These are phyloP conservation scores for Komagataella ulmi DNA, from an alignment of 805 yeast species.

Conservation along the genomic window DNA sequence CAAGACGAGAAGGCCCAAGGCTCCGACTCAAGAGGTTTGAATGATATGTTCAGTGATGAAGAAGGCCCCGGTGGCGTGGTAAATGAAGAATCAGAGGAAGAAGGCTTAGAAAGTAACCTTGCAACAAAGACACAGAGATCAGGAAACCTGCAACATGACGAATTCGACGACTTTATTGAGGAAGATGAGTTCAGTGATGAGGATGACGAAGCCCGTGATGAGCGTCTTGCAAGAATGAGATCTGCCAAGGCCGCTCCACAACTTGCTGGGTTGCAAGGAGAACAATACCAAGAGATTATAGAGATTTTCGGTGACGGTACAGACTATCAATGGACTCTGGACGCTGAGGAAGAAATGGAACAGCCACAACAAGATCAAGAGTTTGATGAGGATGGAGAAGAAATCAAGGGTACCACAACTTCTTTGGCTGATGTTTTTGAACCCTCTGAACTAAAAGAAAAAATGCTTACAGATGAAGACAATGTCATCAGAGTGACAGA, in stretches of 20 bases:
- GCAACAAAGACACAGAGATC: constrained; percentile 8
- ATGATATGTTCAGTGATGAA: constrained; percentile 62
- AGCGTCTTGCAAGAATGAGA: constrained; percentile 21
- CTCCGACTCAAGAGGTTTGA: constrained; percentile 26
- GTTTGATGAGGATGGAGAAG: constrained; percentile 22
- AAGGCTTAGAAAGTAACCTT: constrained; percentile 19
- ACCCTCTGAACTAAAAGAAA: constrained; percentile 81
- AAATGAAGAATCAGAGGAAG: constrained; percentile 9
- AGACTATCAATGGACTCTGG: constrained; percentile 96
- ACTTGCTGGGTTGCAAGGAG: constrained; percentile 56
- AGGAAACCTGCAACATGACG: constrained; percentile 41
- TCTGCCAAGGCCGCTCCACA: constrained; percentile 13
- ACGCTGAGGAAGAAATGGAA: constrained; percentile 63
- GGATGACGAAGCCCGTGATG: constrained; percentile 57
- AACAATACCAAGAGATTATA: constrained; percentile 80
- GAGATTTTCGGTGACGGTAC: constrained; percentile 96
- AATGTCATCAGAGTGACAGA: constrained; percentile 78
- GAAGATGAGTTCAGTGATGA: constrained; percentile 94
- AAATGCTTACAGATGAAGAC: constrained; percentile 86
- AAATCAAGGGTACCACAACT: constrained; percentile 23
- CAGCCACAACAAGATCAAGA: constrained; percentile 33
- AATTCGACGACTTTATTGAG: constrained; percentile 93
- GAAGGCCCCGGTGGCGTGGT: constrained; percentile 19
- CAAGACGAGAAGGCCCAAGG: constrained; percentile 20
- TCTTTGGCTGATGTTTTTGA: constrained; percentile 86